Evolutionary conservation across 345 rosid species (phyloP), one percentile per base, ranked within the genome.

Genomic region (Eucalyptus lansdowneana): DNA sequence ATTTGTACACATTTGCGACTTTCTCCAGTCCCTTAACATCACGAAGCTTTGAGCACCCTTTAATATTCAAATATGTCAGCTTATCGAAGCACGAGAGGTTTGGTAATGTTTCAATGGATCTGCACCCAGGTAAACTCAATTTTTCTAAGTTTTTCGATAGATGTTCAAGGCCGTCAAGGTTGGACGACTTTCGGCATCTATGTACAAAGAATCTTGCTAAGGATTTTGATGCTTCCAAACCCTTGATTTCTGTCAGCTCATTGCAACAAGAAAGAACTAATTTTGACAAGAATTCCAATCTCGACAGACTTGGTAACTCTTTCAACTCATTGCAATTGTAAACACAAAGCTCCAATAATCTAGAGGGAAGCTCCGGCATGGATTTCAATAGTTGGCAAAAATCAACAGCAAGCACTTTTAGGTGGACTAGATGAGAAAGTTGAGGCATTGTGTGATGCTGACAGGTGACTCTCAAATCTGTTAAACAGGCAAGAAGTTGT

Each of bases 311-410:
- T 1, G 27, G 47, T 21, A 37, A 72, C 5, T 76, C 47, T 37
- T 21, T 37, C 9, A 76, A 37, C 47, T 76, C 8, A 76, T 37
- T 14, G 13, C 83, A 76, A 19, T 9, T 4, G 45, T 19, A 13
- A 24, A 37, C 25, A 34, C 4, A 6, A 21, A 76, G 45, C 83
- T 37, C 13, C 47, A 21, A 10, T 2, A 40, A 5, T 21, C 83
- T 25, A 11, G 15, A 76, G 15, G 83, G 47, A 76, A 40, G 14
- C 5, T 19, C 47, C 0, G 9, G 47, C 1, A 76, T 0, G 47
- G 47, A 37, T 76, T 37, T 44, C 27, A 76, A 6, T 9, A 21
- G 13, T 76, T 1, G 27, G 47, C 15, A 76, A 37, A 3, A 1
- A 13, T 3, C 14, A 40, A 76, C 29, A 11, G 11, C 0, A 1